Conservation (phyloP, 495 filamentous ascomycete genomes). For the Viridothelium virens region DNA sequence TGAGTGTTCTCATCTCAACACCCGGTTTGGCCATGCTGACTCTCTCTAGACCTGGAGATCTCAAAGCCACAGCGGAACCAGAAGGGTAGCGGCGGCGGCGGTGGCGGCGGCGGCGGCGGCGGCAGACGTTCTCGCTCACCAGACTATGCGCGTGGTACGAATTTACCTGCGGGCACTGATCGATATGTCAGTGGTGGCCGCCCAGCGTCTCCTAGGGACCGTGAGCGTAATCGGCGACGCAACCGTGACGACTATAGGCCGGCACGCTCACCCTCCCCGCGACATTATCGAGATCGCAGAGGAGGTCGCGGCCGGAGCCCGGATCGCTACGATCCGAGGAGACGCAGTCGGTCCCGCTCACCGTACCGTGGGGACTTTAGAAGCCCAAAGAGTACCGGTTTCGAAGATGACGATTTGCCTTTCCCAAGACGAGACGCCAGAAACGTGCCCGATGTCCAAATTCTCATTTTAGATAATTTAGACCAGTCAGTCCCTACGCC, state of each 20-base stretch:
- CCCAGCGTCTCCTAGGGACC: constrained; percentile 22
- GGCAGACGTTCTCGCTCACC: constrained; percentile 61
- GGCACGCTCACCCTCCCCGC: constrained; percentile 55
- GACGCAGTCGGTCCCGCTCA: constrained; percentile 28
- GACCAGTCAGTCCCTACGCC: constrained; percentile 46
- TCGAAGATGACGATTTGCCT: constrained; percentile 53
- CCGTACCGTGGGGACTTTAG: neutral
- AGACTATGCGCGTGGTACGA: constrained; percentile 50
- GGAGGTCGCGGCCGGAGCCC: constrained; percentile 59
- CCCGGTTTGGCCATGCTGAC: constrained; percentile 13
- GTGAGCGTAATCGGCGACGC: constrained; percentile 22
- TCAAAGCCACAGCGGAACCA: constrained; percentile 68
- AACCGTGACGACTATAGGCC: constrained; percentile 55
- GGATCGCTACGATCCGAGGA: constrained; percentile 38
- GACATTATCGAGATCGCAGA: constrained; percentile 48
- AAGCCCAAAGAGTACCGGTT: neutral
- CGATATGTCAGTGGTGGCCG: constrained; percentile 28
- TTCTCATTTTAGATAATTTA: constrained; percentile 73
- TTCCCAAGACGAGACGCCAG: constrained; percentile 64
- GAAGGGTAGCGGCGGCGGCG: constrained; percentile 33
- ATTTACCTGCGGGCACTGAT: constrained; percentile 22
- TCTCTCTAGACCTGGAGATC: constrained; percentile 72
- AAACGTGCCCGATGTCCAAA: constrained; percentile 85
- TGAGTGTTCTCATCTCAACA: constrained; percentile 45
- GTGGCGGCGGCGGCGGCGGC: constrained; percentile 37